Conservation (phyloP, 2,329 filamentous ascomycete genomes). For the Aspergillus awamori region DNA sequence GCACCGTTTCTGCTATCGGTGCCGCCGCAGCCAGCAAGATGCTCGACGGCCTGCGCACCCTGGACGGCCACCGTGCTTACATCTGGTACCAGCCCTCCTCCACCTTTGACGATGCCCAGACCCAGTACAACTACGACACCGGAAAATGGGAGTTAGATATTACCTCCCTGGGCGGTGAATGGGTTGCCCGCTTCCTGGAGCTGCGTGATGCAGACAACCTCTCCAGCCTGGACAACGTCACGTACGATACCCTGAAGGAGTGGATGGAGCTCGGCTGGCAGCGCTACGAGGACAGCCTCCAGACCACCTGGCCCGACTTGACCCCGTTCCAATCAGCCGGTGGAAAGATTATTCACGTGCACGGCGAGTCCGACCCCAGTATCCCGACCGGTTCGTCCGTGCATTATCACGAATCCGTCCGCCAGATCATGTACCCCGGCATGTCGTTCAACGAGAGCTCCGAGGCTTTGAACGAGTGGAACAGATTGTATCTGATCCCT, state of each 20-base stretch:
- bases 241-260: slow-evolving; percentile 58
- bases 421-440: slow-evolving; percentile 52
- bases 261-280: slow-evolving; percentile 57
- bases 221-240: slow-evolving; percentile 50
- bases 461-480: slow-evolving; percentile 54
- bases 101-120: slow-evolving; percentile 31
- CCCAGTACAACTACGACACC: slow-evolving; percentile 32
- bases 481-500: slow-evolving; percentile 58
- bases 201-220: slow-evolving; percentile 42
- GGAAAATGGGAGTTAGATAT: slow-evolving; percentile 35
- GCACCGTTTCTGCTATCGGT: slow-evolving; percentile 32
- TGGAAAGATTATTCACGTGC: slow-evolving; percentile 61
- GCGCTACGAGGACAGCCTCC: slow-evolving; percentile 54
- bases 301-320: slow-evolving; percentile 59
- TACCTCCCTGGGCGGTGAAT: slow-evolving; percentile 44
- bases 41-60: slow-evolving; percentile 46
- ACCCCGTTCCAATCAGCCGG: slow-evolving; percentile 53
- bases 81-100: slow-evolving; percentile 37
- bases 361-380: slow-evolving; percentile 59
- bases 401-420: slow-evolving; percentile 59
- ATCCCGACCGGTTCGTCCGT: slow-evolving; percentile 58
- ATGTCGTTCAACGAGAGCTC: slow-evolving; percentile 43
- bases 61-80: slow-evolving; percentile 46
- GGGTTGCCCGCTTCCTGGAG: slow-evolving; percentile 34
- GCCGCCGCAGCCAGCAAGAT: slow-evolving; percentile 41